A percentile compares a stretch with the other conserved stretches of the same genome.
Evolutionary conservation across 805 yeast species (phyloP).

Genomic region (Yamadazyma tumulicola): DNA sequence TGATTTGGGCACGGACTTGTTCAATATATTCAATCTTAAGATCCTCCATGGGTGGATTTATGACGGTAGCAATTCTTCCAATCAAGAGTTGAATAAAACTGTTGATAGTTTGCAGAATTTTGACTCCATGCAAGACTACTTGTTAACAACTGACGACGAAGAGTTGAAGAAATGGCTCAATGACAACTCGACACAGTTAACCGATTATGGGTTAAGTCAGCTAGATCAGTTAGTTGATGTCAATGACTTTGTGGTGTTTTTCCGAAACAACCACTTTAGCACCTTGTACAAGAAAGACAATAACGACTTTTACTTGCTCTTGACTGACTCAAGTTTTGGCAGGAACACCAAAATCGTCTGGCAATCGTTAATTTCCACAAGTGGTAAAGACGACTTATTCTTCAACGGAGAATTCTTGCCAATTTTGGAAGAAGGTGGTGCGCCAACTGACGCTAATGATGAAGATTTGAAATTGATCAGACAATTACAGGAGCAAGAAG

Average conservation of each 20-base stretch:
- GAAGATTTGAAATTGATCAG: slow-evolving; percentile 36
- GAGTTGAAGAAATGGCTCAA: slow-evolving; percentile 39
- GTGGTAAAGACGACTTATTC: slow-evolving; percentile 68
- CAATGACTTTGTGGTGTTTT: slow-evolving; percentile 65
- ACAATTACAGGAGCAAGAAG: slow-evolving; percentile 57
- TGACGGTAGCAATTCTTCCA: slow-evolving; percentile 1
- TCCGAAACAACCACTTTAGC: slow-evolving; percentile 86
- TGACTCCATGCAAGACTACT: slow-evolving; percentile 57
- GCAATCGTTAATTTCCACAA: slow-evolving; percentile 68
- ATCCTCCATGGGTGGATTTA: slow-evolving; percentile 82
- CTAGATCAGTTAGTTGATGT: slow-evolving; percentile 44
- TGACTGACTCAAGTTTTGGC: slow-evolving; percentile 71
- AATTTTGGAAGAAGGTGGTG: slow-evolving; percentile 20
- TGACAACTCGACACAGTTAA: slow-evolving; percentile 70
- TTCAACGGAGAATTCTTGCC: slow-evolving; percentile 65
- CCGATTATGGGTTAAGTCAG: slow-evolving; percentile 57
- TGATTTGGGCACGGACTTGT: slow-evolving; percentile 51
- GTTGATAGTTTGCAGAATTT: slow-evolving; percentile 17
- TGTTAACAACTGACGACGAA: slow-evolving; percentile 30
- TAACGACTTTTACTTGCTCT: slow-evolving; percentile 54
- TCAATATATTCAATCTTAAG: slow-evolving; percentile 54
- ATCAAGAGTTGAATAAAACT: slow-evolving; percentile 2
- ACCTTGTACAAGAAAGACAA: slow-evolving; percentile 58
- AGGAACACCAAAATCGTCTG: slow-evolving; percentile 59
- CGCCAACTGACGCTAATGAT: slow-evolving; percentile 8